phyloP scores from a whole-genome alignment of 148 eudicot genomes.

The Vaccinium vitisidaea region DNA sequence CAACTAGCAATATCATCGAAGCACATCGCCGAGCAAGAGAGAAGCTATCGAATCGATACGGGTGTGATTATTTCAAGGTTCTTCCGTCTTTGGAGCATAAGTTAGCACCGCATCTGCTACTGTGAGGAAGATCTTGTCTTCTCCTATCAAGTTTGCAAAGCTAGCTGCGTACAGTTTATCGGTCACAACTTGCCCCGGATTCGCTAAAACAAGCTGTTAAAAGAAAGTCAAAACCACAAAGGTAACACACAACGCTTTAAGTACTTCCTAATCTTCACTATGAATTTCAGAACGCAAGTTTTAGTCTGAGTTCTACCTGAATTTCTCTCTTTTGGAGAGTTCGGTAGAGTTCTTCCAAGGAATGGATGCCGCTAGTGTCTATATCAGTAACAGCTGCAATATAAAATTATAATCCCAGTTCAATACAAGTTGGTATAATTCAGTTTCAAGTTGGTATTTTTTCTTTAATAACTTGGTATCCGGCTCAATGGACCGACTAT shows the following conservation, averaged over 20 bases:
- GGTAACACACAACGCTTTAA: background rate
- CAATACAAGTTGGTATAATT: background rate
- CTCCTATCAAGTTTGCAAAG: slow-evolving; percentile 39
- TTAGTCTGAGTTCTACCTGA: slow-evolving; percentile 31
- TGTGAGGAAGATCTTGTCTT: slow-evolving; percentile 57
- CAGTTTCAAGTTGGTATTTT: background rate
- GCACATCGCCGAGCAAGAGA: background rate
- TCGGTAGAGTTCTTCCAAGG: slow-evolving; percentile 54
- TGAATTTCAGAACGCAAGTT: background rate
- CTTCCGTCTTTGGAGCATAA: slow-evolving; percentile 27
- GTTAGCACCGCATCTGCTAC: slow-evolving; percentile 58
- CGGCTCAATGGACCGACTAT: background rate
- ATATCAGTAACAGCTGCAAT: slow-evolving; percentile 73
- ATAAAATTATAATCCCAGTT: background rate
- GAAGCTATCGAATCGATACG: background rate
- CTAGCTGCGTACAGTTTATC: slow-evolving; percentile 51
- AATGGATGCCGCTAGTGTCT: slow-evolving; percentile 72
- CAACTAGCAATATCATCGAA: background rate
- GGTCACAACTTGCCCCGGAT: slow-evolving; percentile 54
- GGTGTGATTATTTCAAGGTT: slow-evolving; percentile 27
- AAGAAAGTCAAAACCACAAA: background rate
- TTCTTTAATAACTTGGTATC: background rate
- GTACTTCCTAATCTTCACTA: background rate
- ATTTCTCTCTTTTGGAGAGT: slow-evolving; percentile 53
- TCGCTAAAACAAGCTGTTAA: slow-evolving; percentile 54